Conservation (phyloP, 2,329 filamentous ascomycete genomes). For the Rachicladosporium sp. region DNA sequence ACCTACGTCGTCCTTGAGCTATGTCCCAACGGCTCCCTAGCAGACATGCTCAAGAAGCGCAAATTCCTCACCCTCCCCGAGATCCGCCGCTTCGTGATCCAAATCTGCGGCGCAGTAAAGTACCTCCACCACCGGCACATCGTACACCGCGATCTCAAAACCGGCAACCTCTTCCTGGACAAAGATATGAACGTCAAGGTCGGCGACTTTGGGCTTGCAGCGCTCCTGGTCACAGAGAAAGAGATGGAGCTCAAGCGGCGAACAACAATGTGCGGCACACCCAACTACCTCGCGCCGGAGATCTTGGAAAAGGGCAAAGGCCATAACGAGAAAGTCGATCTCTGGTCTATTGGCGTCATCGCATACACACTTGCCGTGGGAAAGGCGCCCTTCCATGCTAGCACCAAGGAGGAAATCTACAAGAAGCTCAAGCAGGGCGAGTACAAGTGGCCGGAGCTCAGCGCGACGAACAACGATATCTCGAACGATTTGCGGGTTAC, state of each 20-base stretch:
- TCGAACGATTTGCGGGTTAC: slow-evolving; percentile 66
- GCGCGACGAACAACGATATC: slow-evolving; percentile 55
- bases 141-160: slow-evolving; percentile 93
- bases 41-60: slow-evolving; percentile 92
- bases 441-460: slow-evolving; percentile 64
- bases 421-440: slow-evolving; percentile 54
- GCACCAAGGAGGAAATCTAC: slow-evolving; percentile 78
- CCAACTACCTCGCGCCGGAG: slow-evolving; percentile 96
- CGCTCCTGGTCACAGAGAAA: slow-evolving; percentile 78
- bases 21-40: slow-evolving; percentile 88
- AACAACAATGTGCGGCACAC: slow-evolving; percentile 90
- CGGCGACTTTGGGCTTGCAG: slow-evolving; percentile 90
- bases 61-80: slow-evolving; percentile 87
- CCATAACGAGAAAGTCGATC: slow-evolving; percentile 94
- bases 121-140: slow-evolving; percentile 95
- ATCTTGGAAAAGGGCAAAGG: slow-evolving; percentile 91
- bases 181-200: slow-evolving; percentile 95
- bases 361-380: slow-evolving; percentile 97
- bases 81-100: slow-evolving; percentile 83
- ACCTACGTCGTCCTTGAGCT: slow-evolving; percentile 92
- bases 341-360: slow-evolving; percentile 97
- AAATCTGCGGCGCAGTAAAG: slow-evolving; percentile 93
- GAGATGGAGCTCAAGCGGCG: slow-evolving; percentile 72
- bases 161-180: slow-evolving; percentile 95
- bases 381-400: slow-evolving; percentile 90